These are phyloP conservation scores for Trichoderma erinaceum DNA, from an alignment of 495 filamentous ascomycete genomes.

Conservation along the genomic window DNA sequence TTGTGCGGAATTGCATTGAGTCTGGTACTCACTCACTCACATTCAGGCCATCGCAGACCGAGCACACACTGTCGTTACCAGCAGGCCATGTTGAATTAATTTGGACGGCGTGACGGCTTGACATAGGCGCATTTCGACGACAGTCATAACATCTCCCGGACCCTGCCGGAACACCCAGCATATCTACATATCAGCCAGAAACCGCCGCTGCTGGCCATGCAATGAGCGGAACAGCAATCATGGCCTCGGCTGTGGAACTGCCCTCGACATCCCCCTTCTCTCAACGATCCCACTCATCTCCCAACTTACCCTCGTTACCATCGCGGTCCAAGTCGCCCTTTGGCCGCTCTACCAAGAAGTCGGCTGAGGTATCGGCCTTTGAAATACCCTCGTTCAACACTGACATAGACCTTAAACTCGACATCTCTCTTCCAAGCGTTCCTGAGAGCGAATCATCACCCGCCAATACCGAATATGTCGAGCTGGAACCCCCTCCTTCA, in stretches of 20 bases:
- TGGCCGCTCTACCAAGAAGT: constrained; percentile 27
- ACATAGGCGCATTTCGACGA: not conserved
- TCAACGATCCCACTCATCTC: constrained; percentile 31
- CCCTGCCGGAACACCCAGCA: constrained; percentile 5
- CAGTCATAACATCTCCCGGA: not conserved
- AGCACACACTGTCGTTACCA: not conserved
- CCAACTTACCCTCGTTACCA: constrained; percentile 25
- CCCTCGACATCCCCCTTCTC: constrained; percentile 27
- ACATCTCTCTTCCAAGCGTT: constrained; percentile 29
- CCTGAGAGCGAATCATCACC: constrained; percentile 19
- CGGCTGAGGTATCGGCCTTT: constrained; percentile 34
- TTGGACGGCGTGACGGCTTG: not conserved
- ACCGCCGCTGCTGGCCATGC: constrained; percentile 28
- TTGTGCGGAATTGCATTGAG: not conserved
- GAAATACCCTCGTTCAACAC: constrained; percentile 42
- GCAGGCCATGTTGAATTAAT: not conserved
- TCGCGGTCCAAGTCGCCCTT: constrained; percentile 17
- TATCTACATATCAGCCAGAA: not conserved
- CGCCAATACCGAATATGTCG: not conserved
- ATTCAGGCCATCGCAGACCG: not conserved
- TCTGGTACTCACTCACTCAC: constrained; percentile 8
- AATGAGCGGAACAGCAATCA: constrained; percentile 41
- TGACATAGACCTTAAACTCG: constrained; percentile 29
- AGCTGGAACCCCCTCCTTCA: not conserved
- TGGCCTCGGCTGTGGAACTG: constrained; percentile 30